Base-by-base conservation (phyloP, 108 stramenopile genomes). In the Pseudonitzschia multiseries region DNA sequence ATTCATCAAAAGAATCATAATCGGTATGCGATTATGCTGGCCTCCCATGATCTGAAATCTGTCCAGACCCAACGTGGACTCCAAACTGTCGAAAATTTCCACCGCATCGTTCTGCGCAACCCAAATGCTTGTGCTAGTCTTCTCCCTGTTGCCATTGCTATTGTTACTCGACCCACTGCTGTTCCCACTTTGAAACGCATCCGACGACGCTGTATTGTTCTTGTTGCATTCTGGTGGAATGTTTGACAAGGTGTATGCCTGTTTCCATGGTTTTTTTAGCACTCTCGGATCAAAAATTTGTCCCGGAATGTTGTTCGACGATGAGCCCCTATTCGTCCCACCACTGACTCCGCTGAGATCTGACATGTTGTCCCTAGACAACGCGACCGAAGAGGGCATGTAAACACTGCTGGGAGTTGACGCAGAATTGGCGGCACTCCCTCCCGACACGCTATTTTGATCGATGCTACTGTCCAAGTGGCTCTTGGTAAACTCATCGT, bases 271-370 rank as follows among this genome's bases (percentile, higher is more conserved):
- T 57, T 54, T 24, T 60, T 51, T 9, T 21, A 64, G 29, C 22
- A 64, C 42, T 63, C 65, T 53, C 9, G 61, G 22, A 61, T 43
- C 32, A 33, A 51, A 71, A 54, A 80, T 80, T 24, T 51, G 65
- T 29, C 62, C 46, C 20, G 78, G 78, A 43, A 72, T 65, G n/a
- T 13, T 62, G 18, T 62, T 32, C 18, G 61, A 31, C 29, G 41
- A 56, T 41, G 68, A 27, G 28, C 68, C 26, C 28, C 75, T 13
- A 66, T 75, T 27, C 31, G 56, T 22, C 46, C 69, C 41, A 32
- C 68, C 69, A 70, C 27, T 54, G 17, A 79, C 78, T 26, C 84
- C 84, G 75, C 84, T 84, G 15, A 84, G 62, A 72, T 84, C 84
- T 5, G 80, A 81, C 27, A 81, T 63, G 61, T 31, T 59, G 32